phyloP scores from a whole-genome alignment of 768 basidiomycete genomes.

The Mycena metata region DNA sequence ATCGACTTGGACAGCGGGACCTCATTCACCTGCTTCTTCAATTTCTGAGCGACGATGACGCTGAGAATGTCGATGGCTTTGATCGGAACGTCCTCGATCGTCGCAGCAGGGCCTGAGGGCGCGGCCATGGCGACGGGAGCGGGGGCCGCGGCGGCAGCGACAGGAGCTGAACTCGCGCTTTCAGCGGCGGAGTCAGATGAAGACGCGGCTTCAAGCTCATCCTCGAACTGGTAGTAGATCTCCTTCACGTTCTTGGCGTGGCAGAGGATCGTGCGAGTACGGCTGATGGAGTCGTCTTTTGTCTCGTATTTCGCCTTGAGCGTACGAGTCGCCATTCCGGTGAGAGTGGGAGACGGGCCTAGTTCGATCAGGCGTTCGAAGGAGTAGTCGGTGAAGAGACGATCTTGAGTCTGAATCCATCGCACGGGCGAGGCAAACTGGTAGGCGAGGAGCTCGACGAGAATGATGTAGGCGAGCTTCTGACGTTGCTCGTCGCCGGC shows the following conservation, averaged over 20 bases:
- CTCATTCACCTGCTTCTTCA: constrained; percentile 95
- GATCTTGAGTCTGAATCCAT: constrained; percentile 99
- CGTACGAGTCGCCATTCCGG: constrained; percentile 93
- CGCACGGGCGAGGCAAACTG: constrained; percentile 99
- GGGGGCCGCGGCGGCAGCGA: constrained; percentile 56
- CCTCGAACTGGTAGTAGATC: constrained; percentile 98
- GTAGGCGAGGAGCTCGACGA: constrained; percentile 97
- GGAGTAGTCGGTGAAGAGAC: constrained; percentile 85
- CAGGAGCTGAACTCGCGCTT: constrained; percentile 51
- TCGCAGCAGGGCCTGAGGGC: constrained; percentile 73
- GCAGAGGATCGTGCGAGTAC: constrained; percentile 86
- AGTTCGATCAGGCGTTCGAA: constrained; percentile 97
- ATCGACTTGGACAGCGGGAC: constrained; percentile 93
- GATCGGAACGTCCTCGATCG: constrained; percentile 91
- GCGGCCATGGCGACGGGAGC: constrained; percentile 59
- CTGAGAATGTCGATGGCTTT: constrained; percentile 91
- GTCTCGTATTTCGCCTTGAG: constrained; percentile 95
- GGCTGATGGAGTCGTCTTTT: constrained; percentile 87
- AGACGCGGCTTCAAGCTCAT: constrained; percentile 69
- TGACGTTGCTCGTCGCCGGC: constrained; percentile 85
- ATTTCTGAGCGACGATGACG: constrained; percentile 94
- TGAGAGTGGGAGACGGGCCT: constrained; percentile 95
- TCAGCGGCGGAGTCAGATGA: constrained; percentile 55
- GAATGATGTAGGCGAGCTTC: constrained; percentile 94
- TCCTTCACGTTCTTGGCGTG: constrained; percentile 97